phyloP scores from a whole-genome alignment of 2,329 filamentous ascomycete species.

The Metarhizium brunneum region DNA sequence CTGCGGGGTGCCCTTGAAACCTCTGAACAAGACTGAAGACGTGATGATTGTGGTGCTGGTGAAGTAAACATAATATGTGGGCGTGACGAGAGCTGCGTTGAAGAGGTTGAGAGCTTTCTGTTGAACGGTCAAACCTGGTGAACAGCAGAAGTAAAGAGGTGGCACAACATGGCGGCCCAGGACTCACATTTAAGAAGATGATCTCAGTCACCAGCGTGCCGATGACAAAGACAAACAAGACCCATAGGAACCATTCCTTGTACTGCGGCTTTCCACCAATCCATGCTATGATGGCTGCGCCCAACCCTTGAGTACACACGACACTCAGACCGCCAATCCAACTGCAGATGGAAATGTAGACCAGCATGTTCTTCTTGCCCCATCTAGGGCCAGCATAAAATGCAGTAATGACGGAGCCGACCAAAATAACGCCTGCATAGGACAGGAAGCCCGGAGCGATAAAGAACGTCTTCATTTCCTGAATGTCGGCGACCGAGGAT shows the following conservation, averaged over 20 bases:
- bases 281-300: constrained; percentile 83
- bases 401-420: constrained; percentile 63
- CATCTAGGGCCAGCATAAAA: constrained; percentile 79
- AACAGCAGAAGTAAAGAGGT: not conserved
- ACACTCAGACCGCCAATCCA: constrained; percentile 90
- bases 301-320: constrained; percentile 86
- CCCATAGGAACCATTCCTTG: constrained; percentile 95
- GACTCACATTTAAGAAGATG: constrained; percentile 81
- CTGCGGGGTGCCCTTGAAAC: constrained; percentile 77
- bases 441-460: constrained; percentile 77
- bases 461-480: constrained; percentile 85
- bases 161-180: not conserved
- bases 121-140: not conserved
- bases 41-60: constrained; percentile 93
- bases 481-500: constrained; percentile 76
- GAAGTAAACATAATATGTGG: constrained; percentile 98
- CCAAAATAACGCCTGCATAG: constrained; percentile 74
- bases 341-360: constrained; percentile 94
- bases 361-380: constrained; percentile 94
- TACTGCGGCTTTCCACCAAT: constrained; percentile 76
- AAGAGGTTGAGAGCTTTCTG: constrained; percentile 98
- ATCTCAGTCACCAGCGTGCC: constrained; percentile 87
- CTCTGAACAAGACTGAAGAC: constrained; percentile 83
- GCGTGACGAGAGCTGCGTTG: constrained; percentile 93
- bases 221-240: constrained; percentile 84